Conservation (phyloP, 2,329 filamentous ascomycete species). For the Aspergillus niger region DNA sequence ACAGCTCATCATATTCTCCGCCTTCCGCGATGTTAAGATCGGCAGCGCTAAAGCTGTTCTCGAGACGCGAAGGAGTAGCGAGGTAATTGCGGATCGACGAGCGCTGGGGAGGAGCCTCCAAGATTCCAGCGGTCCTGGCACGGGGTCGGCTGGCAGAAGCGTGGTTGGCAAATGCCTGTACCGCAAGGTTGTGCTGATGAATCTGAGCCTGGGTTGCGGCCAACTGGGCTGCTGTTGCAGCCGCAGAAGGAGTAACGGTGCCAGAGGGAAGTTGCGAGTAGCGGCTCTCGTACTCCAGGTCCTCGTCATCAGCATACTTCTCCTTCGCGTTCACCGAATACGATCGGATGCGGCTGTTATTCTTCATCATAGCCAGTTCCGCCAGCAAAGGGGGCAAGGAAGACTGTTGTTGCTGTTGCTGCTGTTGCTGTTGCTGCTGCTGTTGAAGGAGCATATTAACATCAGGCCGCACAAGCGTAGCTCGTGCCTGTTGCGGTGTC, state of each 20-base stretch:
- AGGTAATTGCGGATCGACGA: slow-evolving; percentile 72
- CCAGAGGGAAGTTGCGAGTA: slow-evolving; percentile 62
- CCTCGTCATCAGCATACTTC: slow-evolving; percentile 88
- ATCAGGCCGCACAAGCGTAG: slow-evolving; percentile 67
- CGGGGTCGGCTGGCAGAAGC: slow-evolving; percentile 79
- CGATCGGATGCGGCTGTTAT: slow-evolving; percentile 87
- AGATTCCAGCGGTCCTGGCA: slow-evolving; percentile 85
- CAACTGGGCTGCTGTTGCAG: slow-evolving; percentile 59
- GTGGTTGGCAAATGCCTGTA: slow-evolving; percentile 87
- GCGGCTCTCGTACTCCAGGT: slow-evolving; percentile 68
- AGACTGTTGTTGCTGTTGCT: slow-evolving; percentile 49
- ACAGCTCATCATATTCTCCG: slow-evolving; percentile 75
- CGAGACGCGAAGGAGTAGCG: slow-evolving; percentile 72
- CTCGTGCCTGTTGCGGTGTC: slow-evolving; percentile 78
- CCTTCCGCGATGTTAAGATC: slow-evolving; percentile 76
- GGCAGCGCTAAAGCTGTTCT: slow-evolving; percentile 72
- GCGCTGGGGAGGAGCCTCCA: slow-evolving; percentile 73
- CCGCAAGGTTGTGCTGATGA: slow-evolving; percentile 87
- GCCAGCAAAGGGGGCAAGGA: slow-evolving; percentile 66
- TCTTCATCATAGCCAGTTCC: slow-evolving; percentile 73
- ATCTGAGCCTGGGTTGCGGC: slow-evolving; percentile 68
- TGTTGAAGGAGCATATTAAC: slow-evolving; percentile 55
- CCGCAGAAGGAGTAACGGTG: slow-evolving; percentile 60
- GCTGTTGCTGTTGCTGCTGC: slow-evolving; percentile 51
- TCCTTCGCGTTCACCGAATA: slow-evolving; percentile 99